A percentile compares a stretch with the other conserved stretches of the same genome.
phyloP scores from a whole-genome alignment of 108 stramenopile species.

The Asterionellopsis glacialis region DNA sequence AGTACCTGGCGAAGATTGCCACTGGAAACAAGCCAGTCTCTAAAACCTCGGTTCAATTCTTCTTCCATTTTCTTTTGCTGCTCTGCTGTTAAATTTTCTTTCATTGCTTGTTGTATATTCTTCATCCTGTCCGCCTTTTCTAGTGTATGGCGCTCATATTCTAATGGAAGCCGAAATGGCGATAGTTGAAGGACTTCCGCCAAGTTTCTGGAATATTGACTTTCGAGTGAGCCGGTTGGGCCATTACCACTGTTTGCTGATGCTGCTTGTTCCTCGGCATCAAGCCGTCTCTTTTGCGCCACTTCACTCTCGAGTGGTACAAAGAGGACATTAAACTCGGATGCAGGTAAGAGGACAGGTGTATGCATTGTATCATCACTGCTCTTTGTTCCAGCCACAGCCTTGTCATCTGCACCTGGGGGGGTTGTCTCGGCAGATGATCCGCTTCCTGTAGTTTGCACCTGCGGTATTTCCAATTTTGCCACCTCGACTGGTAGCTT shows the following conservation, averaged over 20 bases:
- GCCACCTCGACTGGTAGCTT: constrained; percentile 75
- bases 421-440: constrained; percentile 18
- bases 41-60: constrained; percentile 75
- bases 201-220: constrained; percentile 73
- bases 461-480: constrained; percentile 70
- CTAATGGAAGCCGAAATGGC: constrained; percentile 81
- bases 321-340: constrained; percentile 72
- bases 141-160: constrained; percentile 72
- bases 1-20: constrained; percentile 91
- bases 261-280: constrained; percentile 34
- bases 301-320: constrained; percentile 68
- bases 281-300: constrained; percentile 44
- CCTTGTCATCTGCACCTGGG: constrained; percentile 66
- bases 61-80: constrained; percentile 67
- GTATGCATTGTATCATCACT: constrained; percentile 51
- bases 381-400: constrained; percentile 20
- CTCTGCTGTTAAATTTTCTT: constrained; percentile 52
- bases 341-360: constrained; percentile 66
- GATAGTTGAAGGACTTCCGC: constrained; percentile 69
- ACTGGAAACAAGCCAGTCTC: constrained; percentile 89
- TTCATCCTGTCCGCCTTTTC: constrained; percentile 73
- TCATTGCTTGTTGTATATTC: constrained; percentile 63
- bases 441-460: constrained; percentile 18
- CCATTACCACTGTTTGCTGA: constrained; percentile 9
- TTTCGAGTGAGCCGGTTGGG: constrained; percentile 33